Base-by-base conservation (phyloP, 495 filamentous ascomycete species). In the Rostrohypoxylon terebratum region DNA sequence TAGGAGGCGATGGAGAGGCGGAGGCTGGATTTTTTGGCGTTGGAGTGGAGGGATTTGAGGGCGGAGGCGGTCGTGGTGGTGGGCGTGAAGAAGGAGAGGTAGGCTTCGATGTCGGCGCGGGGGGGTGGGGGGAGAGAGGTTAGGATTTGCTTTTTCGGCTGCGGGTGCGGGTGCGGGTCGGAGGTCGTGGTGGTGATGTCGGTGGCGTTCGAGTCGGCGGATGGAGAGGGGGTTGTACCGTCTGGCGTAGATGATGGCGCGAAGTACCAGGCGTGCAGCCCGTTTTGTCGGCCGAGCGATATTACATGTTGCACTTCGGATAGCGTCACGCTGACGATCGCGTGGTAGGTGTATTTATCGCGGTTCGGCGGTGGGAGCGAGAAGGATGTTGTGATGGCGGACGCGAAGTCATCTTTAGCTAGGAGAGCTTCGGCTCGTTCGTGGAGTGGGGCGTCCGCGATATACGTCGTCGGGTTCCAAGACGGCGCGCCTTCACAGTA, bases 261-360 rank as follows among this genome's bases (percentile, higher is more conserved):
- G 82, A 68, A 84, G 73, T 83, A 83, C 82, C 82, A 83, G 10
- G 55, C 60, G 62, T 82, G 81, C 61, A 83, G 45, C 1, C 82
- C 84, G 38, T 84, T 79, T 33, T 75, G 78, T 0, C 75, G 73
- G 11, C 86, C 86, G 16, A 81, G 73, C 0, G 81, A 75, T 33
- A 90, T 78, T 14, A 81, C 80, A 25, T 72, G 80, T 76, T 90
- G 88, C 1, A 86, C 87, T 69, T 89, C 81, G 16, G 80, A 68
- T 3, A 90, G 81, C 77, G 70, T 79, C 47, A 84, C 77, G 67
- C 80, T 85, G 13, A 83, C 81, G 34, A 83, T 85, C 33, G 87
- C 89, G 62, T 86, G 83, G 78, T 91, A 91, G 38, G 85, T 80
- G 74, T 89, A 90, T 44, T 67, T 68, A 71, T 90, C 88, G 42